Conservation (phyloP, 306 rosid species). For the Fagus crenata region DNA sequence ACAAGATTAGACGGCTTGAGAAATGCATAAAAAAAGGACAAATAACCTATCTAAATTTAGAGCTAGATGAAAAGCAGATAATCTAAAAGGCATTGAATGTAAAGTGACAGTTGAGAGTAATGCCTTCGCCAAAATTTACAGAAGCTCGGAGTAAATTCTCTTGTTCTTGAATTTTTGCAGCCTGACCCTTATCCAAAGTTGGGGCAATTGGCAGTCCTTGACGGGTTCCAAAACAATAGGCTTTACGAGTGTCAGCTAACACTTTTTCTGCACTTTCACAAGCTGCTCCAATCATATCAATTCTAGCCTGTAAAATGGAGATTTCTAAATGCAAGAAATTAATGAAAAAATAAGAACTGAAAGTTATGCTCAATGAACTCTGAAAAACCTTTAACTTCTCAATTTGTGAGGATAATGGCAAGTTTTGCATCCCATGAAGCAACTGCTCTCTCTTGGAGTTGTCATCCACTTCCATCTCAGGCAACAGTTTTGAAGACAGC, state of each 20-base stretch:
- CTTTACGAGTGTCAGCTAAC: conserved; percentile 90
- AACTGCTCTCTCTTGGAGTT: conserved; percentile 66
- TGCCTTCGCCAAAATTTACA: conserved; percentile 80
- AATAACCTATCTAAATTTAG: background rate
- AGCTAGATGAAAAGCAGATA: conserved; percentile 1
- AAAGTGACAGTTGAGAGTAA: conserved; percentile 5
- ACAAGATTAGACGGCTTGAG: background rate
- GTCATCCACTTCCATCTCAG: conserved; percentile 91
- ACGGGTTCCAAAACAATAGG: conserved; percentile 82
- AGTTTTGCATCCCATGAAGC: conserved; percentile 85
- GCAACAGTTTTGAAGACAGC: conserved; percentile 81
- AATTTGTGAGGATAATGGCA: conserved; percentile 68
- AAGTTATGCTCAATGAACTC: conserved; percentile 18
- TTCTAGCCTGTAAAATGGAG: conserved; percentile 54
- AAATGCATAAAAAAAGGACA: background rate
- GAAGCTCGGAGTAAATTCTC: conserved; percentile 90
- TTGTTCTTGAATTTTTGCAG: conserved; percentile 91
- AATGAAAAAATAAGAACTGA: background rate
- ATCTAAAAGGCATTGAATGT: background rate
- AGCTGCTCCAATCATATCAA: conserved; percentile 87
- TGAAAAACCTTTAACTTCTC: conserved; percentile 68
- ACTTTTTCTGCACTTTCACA: conserved; percentile 95
- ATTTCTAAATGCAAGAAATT: conserved; percentile 1
- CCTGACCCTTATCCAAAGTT: conserved; percentile 89
- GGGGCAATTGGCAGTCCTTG: conserved; percentile 78